phyloP scores from a whole-genome alignment of 495 filamentous ascomycete species.

The Pseudotulostoma volvatum region DNA sequence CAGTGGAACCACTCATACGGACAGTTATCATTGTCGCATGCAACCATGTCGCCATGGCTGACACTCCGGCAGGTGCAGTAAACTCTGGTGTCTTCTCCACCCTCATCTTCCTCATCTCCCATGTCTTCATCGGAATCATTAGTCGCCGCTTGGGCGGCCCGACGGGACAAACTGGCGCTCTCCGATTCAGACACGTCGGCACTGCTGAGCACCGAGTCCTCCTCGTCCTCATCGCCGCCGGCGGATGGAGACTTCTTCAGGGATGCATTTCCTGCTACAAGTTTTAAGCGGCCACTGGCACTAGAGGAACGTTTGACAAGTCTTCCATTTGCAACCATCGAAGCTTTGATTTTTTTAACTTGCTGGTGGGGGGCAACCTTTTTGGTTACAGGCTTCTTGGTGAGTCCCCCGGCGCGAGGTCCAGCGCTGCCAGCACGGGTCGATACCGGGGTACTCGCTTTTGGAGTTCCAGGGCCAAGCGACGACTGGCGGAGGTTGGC shows the following conservation, averaged over 20 bases:
- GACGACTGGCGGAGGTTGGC: slow-evolving; percentile 71
- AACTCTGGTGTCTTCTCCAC: slow-evolving; percentile 70
- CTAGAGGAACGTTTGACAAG: slow-evolving; percentile 38
- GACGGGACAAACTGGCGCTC: slow-evolving; percentile 22
- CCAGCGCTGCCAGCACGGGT: slow-evolving; percentile 58
- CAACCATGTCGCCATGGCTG: slow-evolving; percentile 95
- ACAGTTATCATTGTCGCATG: slow-evolving; percentile 87
- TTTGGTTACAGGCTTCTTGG: slow-evolving; percentile 41
- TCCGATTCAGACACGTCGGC: slow-evolving; percentile 34
- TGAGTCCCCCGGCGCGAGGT: slow-evolving; percentile 30
- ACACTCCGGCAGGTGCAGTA: slow-evolving; percentile 90
- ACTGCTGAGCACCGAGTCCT: slow-evolving; percentile 39
- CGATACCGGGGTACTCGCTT: slow-evolving; percentile 46
- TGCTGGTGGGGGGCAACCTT: slow-evolving; percentile 53
- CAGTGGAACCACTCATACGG: slow-evolving; percentile 98
- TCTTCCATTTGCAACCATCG: slow-evolving; percentile 29
- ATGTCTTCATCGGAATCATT: slow-evolving; percentile 35
- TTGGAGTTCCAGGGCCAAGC: slow-evolving; percentile 73
- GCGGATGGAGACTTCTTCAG: slow-evolving; percentile 41
- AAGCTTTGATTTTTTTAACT: slow-evolving; percentile 34
- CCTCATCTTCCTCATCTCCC: slow-evolving; percentile 64
- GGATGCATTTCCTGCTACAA: slow-evolving; percentile 14
- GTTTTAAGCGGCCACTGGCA: slow-evolving; percentile 21
- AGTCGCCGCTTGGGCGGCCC: slow-evolving; percentile 2
- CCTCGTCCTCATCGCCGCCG: slow-evolving; percentile 48